Evolutionary conservation across 306 rosid genomes (phyloP), one percentile per base, ranked within the genome.

Genomic region (Phaseolus lunatus): DNA sequence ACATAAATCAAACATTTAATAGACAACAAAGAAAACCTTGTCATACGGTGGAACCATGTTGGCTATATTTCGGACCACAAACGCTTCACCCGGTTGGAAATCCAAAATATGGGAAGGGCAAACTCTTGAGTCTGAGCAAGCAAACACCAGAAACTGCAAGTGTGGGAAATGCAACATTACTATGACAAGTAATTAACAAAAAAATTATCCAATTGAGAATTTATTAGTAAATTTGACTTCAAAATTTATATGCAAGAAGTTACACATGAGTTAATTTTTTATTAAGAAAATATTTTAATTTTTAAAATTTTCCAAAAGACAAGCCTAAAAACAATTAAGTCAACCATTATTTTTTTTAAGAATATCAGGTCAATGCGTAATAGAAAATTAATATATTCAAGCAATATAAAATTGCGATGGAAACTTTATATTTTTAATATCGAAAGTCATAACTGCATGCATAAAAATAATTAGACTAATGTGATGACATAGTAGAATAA

Each of bases 51-150:
- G 99, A 76, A 95, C 96, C 99, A 95, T 95, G 88, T 76, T 95
- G 69, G 99, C 99, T n/a, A 95, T 95, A 89, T 95, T 95, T 3
- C 99, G 86, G 29, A 95, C 97, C 67, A 88, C 85, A 62, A 95
- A 95, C 10, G 99, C 99, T 82, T 95, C 99, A 4, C 99, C 99
- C 0, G 99, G 99, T 83, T 95, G 96, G 73, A 92, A 95, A 86
- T 95, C 68, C 80, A 95, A 85, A 72, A 95, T 62, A 67, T 92
- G 99, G 1, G 99, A 95, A 3, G 99, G 99, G 77, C 97, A 95
- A 14, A 95, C 99, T 78, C 99, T 85, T 0, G 97, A 92, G 79
- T 95, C 99, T 20, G 99, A 95, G 85, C 99, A 95, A 18, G 99
- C 99, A 86, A 95, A 95, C 23, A 95, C 96, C 91, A 95, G 14